phyloP scores from a whole-genome alignment of 2,329 filamentous ascomycete species.

The Neocatenulostroma microsporum region DNA sequence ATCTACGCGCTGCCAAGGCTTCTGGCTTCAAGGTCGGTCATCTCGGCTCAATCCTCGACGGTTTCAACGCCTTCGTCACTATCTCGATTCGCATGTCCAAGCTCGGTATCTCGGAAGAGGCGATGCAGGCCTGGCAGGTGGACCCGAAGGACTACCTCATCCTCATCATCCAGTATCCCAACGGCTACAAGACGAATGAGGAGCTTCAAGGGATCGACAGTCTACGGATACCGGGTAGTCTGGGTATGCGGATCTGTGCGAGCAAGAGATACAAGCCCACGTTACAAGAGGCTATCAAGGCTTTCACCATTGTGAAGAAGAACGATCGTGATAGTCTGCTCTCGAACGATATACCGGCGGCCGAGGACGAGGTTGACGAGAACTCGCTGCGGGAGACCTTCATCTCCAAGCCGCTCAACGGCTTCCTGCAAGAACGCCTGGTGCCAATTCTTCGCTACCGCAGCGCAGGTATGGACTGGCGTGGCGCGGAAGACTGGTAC shows the following conservation, averaged over 20 bases:
- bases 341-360: conserved; percentile 8
- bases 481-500: conserved; percentile 55
- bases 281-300: conserved; percentile 43
- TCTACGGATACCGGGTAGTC: conserved; percentile 26
- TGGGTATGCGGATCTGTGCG: conserved; percentile 62
- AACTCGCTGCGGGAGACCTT: conserved; percentile 50
- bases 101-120: conserved; percentile 65
- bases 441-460: conserved; percentile 55
- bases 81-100: conserved; percentile 63
- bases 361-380: conserved; percentile 22
- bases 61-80: conserved; percentile 49
- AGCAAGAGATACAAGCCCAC: conserved; percentile 67
- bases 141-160: conserved; percentile 61
- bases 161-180: conserved; percentile 58
- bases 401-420: conserved; percentile 63
- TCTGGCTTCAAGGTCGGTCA: conserved; percentile 66
- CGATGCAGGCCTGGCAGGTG: conserved; percentile 70
- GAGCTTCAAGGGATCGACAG: conserved; percentile 41
- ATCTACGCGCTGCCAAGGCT: conserved; percentile 53
- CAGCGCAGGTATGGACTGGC: conserved; percentile 53
- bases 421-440: conserved; percentile 60
- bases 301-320: conserved; percentile 40
- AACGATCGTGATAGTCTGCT: conserved; percentile 12
- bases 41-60: conserved; percentile 44
- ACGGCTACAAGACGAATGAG: conserved; percentile 55